A percentile compares a stretch with the other conserved stretches of the same genome.
Evolutionary conservation across 768 basidiomycete genomes (phyloP).

Genomic region (Coprinellus aureogranulatus): DNA sequence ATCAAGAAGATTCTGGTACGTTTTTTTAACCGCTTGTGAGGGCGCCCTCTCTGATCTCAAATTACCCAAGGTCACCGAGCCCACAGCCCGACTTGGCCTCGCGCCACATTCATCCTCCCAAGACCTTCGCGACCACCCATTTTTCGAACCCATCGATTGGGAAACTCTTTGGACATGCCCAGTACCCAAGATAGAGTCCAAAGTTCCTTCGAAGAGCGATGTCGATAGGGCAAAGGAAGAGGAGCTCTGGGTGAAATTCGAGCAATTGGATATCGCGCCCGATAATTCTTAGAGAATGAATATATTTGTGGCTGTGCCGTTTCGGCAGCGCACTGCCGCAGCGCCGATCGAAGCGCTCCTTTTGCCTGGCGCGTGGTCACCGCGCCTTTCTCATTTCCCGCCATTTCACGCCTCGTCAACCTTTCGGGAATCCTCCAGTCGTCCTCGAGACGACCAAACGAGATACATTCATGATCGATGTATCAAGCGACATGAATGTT

Average conservation of each 20-base stretch:
- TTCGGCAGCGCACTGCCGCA: background rate
- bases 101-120: conserved; percentile 37
- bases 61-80: conserved; percentile 49
- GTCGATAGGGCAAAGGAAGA: background rate
- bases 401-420: background rate
- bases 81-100: conserved; percentile 58
- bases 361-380: background rate
- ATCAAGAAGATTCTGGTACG: conserved; percentile 74
- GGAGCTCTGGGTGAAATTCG: conserved; percentile 6
- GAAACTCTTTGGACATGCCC: conserved; percentile 62
- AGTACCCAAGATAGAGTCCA: conserved; percentile 35
- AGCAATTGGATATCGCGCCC: background rate
- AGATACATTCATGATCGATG: background rate
- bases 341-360: background rate
- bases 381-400: conserved; percentile 1
- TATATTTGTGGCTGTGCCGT: conserved; percentile 1
- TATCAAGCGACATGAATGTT: background rate
- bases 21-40: conserved; percentile 8
- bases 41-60: background rate
- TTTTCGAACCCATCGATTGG: conserved; percentile 61
- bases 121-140: conserved; percentile 58
- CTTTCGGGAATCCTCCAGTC: background rate
- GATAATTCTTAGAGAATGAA: background rate
- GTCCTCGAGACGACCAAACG: no score
- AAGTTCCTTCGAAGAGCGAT: background rate